Conservation (phyloP, 148 eudicot genomes). For the Nepenthes mirabilis region DNA sequence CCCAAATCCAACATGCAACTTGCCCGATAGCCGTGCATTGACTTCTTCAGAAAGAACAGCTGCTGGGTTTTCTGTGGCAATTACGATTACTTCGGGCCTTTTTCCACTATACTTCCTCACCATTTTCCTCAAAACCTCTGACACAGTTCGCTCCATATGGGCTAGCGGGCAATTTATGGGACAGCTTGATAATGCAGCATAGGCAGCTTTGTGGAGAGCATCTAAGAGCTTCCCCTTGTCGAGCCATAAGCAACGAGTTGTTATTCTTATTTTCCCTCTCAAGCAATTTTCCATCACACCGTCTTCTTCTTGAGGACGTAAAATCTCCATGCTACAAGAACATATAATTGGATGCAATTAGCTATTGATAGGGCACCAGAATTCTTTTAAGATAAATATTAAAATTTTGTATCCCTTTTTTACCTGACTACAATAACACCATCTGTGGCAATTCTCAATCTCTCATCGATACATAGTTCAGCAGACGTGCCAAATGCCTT, state of each 20-base stretch:
- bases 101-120: constrained; percentile 93
- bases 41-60: constrained; percentile 74
- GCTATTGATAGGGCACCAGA: not conserved
- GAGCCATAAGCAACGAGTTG: constrained; percentile 97
- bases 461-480: constrained; percentile 90
- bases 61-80: constrained; percentile 81
- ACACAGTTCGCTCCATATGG: constrained; percentile 86
- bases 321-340: constrained; percentile 75
- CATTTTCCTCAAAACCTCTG: constrained; percentile 79
- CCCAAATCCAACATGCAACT: constrained; percentile 28
- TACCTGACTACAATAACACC: constrained; percentile 94
- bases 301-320: constrained; percentile 60
- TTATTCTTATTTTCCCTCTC: constrained; percentile 87
- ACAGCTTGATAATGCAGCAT: constrained; percentile 82
- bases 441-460: constrained; percentile 80
- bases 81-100: constrained; percentile 85
- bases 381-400: not conserved
- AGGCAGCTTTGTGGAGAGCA: constrained; percentile 93
- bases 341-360: constrained; percentile 8
- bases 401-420: not conserved
- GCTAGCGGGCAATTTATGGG: constrained; percentile 73
- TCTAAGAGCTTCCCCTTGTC: constrained; percentile 97
- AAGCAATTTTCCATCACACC: constrained; percentile 29
- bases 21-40: constrained; percentile 59
- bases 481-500: constrained; percentile 94